Evolutionary conservation across 2,329 filamentous ascomycete species (phyloP).

Genomic region (Colletotrichum chlorophyti): DNA sequence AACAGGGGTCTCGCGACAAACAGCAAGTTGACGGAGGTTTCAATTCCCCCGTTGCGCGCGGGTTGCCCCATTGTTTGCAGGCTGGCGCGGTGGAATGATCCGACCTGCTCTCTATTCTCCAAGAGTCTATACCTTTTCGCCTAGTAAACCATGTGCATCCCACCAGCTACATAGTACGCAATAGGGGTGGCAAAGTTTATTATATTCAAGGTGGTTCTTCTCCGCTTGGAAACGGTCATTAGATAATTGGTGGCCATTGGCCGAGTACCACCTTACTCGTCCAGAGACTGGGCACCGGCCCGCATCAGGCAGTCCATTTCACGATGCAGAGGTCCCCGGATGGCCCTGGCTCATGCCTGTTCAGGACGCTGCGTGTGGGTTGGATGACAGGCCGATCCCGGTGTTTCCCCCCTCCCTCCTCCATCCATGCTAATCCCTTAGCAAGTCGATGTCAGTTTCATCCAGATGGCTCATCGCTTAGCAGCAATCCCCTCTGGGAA

Average conservation of each 20-base stretch:
- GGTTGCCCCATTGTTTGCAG: not conserved
- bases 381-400: not conserved
- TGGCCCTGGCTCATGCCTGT: constrained; percentile 10
- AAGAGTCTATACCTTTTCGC: not conserved
- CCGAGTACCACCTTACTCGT: constrained; percentile 22
- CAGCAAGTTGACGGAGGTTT: constrained; percentile 12
- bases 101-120: not conserved
- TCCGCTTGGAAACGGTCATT: constrained; percentile 7
- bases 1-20: too few relatives aligned
- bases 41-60: constrained; percentile 20
- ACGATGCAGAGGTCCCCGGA: constrained; percentile 9
- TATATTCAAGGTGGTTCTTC: constrained; percentile 5
- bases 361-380: not conserved
- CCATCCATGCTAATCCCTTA: not conserved
- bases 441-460: not conserved
- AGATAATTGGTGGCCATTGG: constrained; percentile 3
- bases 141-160: not conserved
- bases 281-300: constrained; percentile 14
- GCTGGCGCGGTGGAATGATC: not conserved
- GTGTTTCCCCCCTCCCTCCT: not conserved
- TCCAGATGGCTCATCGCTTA: constrained; percentile 10
- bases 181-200: constrained; percentile 7
- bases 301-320: not conserved
- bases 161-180: not conserved
- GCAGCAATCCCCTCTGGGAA: not conserved